phyloP scores from a whole-genome alignment of 1,284 basidiomycete genomes.

The Cystobasidium slooffiae region DNA sequence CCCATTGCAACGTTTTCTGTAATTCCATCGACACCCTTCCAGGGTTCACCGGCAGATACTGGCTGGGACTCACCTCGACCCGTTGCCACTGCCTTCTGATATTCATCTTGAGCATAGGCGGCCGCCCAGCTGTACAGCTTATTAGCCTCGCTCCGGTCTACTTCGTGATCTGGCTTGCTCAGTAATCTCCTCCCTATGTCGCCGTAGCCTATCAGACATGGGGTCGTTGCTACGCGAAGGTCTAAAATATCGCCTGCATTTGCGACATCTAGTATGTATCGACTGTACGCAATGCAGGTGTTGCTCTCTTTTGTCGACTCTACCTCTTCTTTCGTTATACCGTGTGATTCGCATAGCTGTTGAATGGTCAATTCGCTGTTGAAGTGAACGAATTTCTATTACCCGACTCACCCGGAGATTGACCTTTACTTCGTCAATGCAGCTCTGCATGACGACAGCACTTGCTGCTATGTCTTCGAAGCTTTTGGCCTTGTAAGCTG shows the following conservation, averaged over 20 bases:
- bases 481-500: constrained; percentile 70
- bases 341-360: constrained; percentile 72
- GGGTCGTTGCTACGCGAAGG: constrained; percentile 77
- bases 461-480: constrained; percentile 13
- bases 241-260: constrained; percentile 73
- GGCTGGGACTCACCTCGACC: neutral
- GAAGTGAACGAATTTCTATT: constrained; percentile 65
- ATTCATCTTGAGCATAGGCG: constrained; percentile 21
- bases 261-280: constrained; percentile 78
- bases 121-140: constrained; percentile 22
- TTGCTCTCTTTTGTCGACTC: constrained; percentile 65
- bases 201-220: constrained; percentile 91
- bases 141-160: constrained; percentile 11
- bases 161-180: constrained; percentile 14
- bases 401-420: constrained; percentile 52
- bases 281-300: constrained; percentile 72
- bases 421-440: constrained; percentile 23
- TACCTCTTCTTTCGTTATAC: constrained; percentile 67
- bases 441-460: neutral
- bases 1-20: too few species aligned
- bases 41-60: neutral
- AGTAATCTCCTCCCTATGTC: constrained; percentile 68
- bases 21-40: too few species aligned
- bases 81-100: constrained; percentile 9
- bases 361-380: constrained; percentile 70